Conservation (phyloP, 495 filamentous ascomycete genomes). For the Talaromyces stipitatus region DNA sequence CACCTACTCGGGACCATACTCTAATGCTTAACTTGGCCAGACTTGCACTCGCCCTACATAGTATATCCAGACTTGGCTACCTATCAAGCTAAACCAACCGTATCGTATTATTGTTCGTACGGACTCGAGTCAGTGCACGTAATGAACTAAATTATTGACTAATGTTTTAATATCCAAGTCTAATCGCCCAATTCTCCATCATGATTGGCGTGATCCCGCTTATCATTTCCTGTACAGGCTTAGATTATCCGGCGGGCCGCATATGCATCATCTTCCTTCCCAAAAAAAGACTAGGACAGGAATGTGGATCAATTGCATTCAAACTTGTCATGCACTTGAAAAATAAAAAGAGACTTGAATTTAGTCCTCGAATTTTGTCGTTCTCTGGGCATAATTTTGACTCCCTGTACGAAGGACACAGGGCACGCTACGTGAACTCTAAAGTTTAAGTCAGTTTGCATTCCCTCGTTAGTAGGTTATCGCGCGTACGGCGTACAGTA, state of each 20-base stretch:
- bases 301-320: neutral
- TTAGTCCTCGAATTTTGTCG: neutral
- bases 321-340: neutral
- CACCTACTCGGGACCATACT: no score
- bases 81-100: no score
- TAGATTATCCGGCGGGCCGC: constrained; percentile 2
- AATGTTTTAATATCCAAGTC: neutral
- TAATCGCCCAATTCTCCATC: neutral
- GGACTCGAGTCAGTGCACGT: no score
- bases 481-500: neutral
- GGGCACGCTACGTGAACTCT: neutral
- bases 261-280: neutral
- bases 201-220: neutral
- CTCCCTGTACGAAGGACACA: neutral
- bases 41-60: neutral
- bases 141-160: neutral
- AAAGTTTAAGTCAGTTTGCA: neutral
- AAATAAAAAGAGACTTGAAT: neutral
- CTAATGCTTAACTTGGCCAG: no score
- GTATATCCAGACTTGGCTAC: neutral
- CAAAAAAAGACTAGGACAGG: neutral
- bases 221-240: neutral
- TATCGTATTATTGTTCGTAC: no score
- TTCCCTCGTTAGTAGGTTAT: neutral
- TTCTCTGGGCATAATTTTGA: neutral